Evolutionary conservation across 83 land plant species (phyloP).

Genomic region (Diphasiastrum complanatum): DNA sequence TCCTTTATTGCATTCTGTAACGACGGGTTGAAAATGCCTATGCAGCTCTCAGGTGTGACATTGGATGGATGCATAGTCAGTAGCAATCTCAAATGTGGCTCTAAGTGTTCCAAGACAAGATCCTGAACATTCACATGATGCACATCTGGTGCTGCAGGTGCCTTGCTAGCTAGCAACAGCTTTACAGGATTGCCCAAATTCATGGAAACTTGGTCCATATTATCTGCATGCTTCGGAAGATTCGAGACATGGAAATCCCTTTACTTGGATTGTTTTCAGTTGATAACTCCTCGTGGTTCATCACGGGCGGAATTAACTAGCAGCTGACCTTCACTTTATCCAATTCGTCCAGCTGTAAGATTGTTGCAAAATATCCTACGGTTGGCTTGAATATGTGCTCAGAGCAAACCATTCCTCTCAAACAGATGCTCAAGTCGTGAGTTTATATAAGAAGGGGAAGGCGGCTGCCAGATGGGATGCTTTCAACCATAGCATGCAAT

Average conservation of each 20-base stretch:
- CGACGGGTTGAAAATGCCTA: conserved; percentile 36
- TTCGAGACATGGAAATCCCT: too few relatives aligned
- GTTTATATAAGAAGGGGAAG: conserved; percentile 72
- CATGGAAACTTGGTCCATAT: neutral
- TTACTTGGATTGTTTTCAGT: too few relatives aligned
- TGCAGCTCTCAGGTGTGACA: conserved; percentile 43
- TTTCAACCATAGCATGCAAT: conserved; percentile 45
- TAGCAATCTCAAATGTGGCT: conserved; percentile 25
- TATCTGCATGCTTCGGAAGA: neutral
- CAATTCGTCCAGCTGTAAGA: conserved; percentile 41
- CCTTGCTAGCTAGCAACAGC: conserved; percentile 61
- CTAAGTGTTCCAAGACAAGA: conserved; percentile 42
- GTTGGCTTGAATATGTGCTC: neutral
- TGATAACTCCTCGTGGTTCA: conserved; percentile 4
- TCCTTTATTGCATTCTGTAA: conserved; percentile 12
- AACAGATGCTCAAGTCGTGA: conserved; percentile 23
- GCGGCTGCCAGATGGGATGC: conserved; percentile 45
- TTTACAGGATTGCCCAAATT: conserved; percentile 25
- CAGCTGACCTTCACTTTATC: conserved; percentile 41
- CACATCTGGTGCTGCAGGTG: conserved; percentile 53
- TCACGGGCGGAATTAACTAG: conserved; percentile 14
- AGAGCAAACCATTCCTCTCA: conserved; percentile 4
- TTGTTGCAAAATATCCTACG: conserved; percentile 14
- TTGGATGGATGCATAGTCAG: conserved; percentile 18
- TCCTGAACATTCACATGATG: conserved; percentile 37